A percentile compares a stretch with the other conserved stretches of the same genome.
Conservation (phyloP, 75 land plant species). For the Selaginella tamariscina region DNA sequence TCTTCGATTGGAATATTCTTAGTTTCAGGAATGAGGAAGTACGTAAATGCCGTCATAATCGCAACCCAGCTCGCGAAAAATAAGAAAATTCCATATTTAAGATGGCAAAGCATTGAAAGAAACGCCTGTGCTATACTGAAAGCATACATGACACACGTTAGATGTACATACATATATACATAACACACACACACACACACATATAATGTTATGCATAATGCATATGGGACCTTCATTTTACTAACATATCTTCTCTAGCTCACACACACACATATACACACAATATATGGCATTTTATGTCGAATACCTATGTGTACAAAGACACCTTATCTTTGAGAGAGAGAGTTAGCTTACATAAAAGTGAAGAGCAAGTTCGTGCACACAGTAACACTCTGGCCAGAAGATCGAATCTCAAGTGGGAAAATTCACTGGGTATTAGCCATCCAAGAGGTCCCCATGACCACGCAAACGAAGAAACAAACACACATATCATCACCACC, state of each 20-base stretch:
- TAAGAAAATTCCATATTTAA: constrained; percentile 80
- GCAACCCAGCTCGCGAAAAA: constrained; percentile 72
- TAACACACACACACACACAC: too few relatives aligned
- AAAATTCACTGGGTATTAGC: constrained; percentile 9
- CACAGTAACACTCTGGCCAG: constrained; percentile 7
- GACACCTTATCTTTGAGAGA: too few relatives aligned
- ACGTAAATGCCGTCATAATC: constrained; percentile 55
- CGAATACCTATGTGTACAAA: too few relatives aligned
- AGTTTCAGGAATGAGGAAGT: constrained; percentile 70
- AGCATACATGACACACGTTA: too few relatives aligned
- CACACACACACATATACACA: too few relatives aligned
- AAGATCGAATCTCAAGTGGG: neutral
- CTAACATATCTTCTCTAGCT: too few relatives aligned
- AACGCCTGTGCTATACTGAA: too few relatives aligned
- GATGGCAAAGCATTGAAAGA: constrained; percentile 46
- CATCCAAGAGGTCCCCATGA: constrained; percentile 11
- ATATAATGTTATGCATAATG: too few relatives aligned
- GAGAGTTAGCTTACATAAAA: constrained; percentile 57
- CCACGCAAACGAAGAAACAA: constrained; percentile 3
- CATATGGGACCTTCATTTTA: too few relatives aligned
- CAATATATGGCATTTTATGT: too few relatives aligned
- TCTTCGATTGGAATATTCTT: constrained; percentile 86
- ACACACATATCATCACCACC: neutral
- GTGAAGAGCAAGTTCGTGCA: constrained; percentile 69
- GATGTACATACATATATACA: too few relatives aligned